Percentiles rank a stretch among this genome's conserved stretches.
Evolutionary conservation across 441 rosid species (phyloP).

Genomic region (Theobroma grandiflorum): DNA sequence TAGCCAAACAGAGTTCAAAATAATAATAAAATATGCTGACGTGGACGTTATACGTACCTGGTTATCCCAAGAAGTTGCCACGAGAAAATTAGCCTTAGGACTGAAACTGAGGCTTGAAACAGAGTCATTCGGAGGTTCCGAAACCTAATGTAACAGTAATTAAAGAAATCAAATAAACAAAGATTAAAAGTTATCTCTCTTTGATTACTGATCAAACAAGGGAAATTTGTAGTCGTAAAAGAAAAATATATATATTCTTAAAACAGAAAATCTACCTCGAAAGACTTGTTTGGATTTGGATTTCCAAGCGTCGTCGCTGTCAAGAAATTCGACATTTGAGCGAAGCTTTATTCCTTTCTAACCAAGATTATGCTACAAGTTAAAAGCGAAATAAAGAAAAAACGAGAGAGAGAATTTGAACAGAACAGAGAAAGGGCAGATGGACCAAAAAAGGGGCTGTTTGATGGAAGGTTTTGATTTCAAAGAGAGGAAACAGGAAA

Average conservation of each 20-base stretch:
- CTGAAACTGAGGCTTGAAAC: conserved; percentile 91
- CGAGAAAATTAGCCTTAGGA: conserved; percentile 81
- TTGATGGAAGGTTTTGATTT: no score
- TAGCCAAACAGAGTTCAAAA: conserved; percentile 9
- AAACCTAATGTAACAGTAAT: conserved; percentile 47
- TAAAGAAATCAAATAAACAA: neutral
- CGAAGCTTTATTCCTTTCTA: neutral
- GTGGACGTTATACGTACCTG: conserved; percentile 55
- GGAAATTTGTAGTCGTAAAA: neutral
- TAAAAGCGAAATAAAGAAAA: neutral
- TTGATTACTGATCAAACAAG: neutral
- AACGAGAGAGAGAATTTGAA: neutral
- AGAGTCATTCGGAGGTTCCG: conserved; percentile 83
- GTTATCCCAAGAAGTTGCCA: conserved; percentile 97
- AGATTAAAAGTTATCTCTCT: neutral
- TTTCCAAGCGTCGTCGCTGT: conserved; percentile 40
- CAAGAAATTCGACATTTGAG: conserved; percentile 15
- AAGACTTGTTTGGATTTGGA: conserved; percentile 85
- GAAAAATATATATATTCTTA: neutral
- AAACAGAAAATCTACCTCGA: conserved; percentile 57
- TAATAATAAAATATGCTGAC: conserved; percentile 8
- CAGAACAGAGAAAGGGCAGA: no score
- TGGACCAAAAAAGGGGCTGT: no score
- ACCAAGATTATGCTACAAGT: neutral
- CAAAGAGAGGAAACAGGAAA: no score